Evolutionary conservation across 306 rosid species (phyloP), one percentile per base, ranked within the genome.

Genomic region (Lotus japonicus): DNA sequence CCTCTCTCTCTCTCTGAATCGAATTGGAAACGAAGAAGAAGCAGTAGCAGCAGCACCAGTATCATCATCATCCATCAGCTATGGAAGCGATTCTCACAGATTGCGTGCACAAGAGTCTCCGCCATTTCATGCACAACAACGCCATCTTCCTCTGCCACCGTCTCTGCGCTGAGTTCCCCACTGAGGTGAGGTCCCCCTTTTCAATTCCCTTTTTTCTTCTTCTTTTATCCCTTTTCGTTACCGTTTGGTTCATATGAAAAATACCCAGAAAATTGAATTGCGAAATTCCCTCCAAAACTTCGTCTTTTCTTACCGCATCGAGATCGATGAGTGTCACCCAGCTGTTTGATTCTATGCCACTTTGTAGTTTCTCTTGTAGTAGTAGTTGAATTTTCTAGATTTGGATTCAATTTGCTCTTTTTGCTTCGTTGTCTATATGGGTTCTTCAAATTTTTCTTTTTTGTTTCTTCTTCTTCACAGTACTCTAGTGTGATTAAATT

Each of bases 81-180:
- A 95, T 95, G 99, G 97, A 95, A 75, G 84, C 89, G 51, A 82
- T 91, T 64, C 95, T 95, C 35, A 28, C 57, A 1, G 95, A 90
- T 82, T 76, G 84, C 61, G 88, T 87, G 7, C 88, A 90, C n/a
- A 95, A 75, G 78, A 90, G 92, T 59, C 95, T 95, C 21, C 90
- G 84, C 51, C 90, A 90, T 75, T 85, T 95, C 77, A 79, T 90
- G 89, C 62, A 82, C 79, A 71, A 77, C 43, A 91, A 95, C 79
- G 97, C 99, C 79, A 87, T 87, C 81, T 95, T 90, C 87, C 65
- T 90, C 61, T 90, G 95, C 84, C 91, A 90, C 41, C 91, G 99
- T 33, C 95, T 95, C 75, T 95, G 96, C 56, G 90, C 97, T 15
- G 86, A 95, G 80, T 95, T 82, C 72, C 92, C 97, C 31, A 41